A percentile compares a stretch with the other conserved stretches of the same genome.
phyloP scores from a whole-genome alignment of 2,329 filamentous ascomycete species.

The Phyllosticta citribraziliensis region DNA sequence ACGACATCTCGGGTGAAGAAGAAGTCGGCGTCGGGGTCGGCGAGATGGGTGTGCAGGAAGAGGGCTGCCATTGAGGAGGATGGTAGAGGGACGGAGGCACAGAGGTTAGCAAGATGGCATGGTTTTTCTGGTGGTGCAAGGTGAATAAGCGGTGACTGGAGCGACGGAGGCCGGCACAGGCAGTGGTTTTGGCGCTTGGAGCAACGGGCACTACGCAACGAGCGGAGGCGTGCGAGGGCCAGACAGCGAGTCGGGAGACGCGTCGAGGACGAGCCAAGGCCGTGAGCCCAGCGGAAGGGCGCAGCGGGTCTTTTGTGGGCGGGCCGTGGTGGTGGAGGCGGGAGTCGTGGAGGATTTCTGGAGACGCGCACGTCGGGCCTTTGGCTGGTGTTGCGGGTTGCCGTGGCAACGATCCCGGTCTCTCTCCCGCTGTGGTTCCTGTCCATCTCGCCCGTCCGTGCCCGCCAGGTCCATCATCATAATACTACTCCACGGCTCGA shows the following conservation, averaged over 20 bases:
- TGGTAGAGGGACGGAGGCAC: background rate
- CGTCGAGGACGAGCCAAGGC: background rate
- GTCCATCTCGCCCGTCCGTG: background rate
- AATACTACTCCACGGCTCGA: background rate
- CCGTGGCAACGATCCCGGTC: background rate
- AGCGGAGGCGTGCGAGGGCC: background rate
- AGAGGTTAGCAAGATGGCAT: background rate
- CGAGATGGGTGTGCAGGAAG: background rate
- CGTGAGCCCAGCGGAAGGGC: background rate
- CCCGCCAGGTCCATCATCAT: background rate
- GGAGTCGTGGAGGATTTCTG: background rate
- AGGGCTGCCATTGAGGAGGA: conserved; percentile 1
- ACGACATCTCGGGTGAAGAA: background rate
- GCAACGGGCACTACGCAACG: background rate
- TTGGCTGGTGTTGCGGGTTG: background rate
- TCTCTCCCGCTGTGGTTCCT: background rate
- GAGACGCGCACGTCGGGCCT: background rate
- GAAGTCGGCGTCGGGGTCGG: background rate
- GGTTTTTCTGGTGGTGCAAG: background rate
- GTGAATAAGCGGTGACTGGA: background rate
- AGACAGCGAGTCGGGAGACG: background rate
- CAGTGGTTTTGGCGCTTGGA: background rate
- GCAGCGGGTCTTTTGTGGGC: background rate
- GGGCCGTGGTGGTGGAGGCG: background rate
- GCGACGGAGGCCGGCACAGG: background rate